phyloP scores from a whole-genome alignment of 169 alveolate genomes.

The Eimeria acervulina region DNA sequence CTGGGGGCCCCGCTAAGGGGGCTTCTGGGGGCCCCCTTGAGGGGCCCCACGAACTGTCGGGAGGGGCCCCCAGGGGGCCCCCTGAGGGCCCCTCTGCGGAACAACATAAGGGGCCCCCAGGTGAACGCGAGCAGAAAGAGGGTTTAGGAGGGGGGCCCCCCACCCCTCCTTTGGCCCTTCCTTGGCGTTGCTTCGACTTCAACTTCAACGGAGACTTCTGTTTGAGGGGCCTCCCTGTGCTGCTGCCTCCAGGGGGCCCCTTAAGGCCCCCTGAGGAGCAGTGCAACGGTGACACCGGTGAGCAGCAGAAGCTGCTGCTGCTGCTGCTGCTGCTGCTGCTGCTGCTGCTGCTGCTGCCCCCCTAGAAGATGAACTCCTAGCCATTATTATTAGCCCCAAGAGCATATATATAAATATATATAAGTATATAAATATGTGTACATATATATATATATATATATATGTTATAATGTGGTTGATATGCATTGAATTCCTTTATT shows the following conservation, averaged over 20 bases:
- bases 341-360: neutral
- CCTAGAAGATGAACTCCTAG: too few species aligned
- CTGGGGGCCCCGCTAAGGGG: neutral
- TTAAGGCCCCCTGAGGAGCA: constrained; percentile 52
- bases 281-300: constrained; percentile 51
- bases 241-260: constrained; percentile 37
- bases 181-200: constrained; percentile 16
- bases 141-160: neutral
- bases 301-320: neutral
- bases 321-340: neutral
- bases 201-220: neutral
- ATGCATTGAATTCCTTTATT: too few species aligned
- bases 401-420: too few species aligned
- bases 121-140: neutral
- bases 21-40: neutral
- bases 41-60: too few species aligned
- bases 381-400: too few species aligned
- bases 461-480: too few species aligned
- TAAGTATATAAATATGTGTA: too few species aligned
- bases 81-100: neutral
- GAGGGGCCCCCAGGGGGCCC: too few species aligned
- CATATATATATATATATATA: too few species aligned
- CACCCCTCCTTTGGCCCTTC: constrained; percentile 28
- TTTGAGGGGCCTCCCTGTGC: constrained; percentile 9
- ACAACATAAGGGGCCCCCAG: neutral